Percentiles rank a stretch among this genome's conserved stretches.
Evolutionary conservation across 2,329 filamentous ascomycete species (phyloP).

Genomic region (Diaporthe eres): DNA sequence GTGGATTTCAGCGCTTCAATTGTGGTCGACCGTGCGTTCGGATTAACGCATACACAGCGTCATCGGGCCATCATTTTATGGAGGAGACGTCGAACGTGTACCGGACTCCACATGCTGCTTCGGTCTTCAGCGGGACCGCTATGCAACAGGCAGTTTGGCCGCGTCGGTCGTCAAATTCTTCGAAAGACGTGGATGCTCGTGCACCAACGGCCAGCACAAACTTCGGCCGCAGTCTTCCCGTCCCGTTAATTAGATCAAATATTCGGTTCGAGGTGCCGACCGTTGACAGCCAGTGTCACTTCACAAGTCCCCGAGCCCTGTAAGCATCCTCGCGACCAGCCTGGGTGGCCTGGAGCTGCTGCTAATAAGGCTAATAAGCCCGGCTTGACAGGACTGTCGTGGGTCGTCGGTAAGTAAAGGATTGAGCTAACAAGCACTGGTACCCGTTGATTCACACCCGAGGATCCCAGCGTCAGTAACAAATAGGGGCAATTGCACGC

Average conservation of each 20-base stretch:
- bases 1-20: not conserved
- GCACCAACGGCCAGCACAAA: not conserved
- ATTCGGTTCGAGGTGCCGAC: constrained; percentile 22
- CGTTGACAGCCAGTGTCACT: constrained; percentile 19
- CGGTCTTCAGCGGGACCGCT: constrained; percentile 19
- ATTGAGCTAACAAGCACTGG: constrained; percentile 21
- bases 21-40: constrained; percentile 26
- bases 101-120: constrained; percentile 36
- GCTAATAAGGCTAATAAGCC: not conserved
- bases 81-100: constrained; percentile 27
- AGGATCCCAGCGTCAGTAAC: constrained; percentile 25
- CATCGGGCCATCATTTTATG: constrained; percentile 36
- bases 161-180: not conserved
- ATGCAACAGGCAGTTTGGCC: constrained; percentile 9
- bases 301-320: not conserved
- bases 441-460: constrained; percentile 12
- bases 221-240: constrained; percentile 3
- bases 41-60: constrained; percentile 33
- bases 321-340: not conserved
- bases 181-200: not conserved
- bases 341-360: not conserved
- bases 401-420: constrained; percentile 13
- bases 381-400: not conserved
- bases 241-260: not conserved
- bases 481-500: constrained; percentile 28